phyloP scores from a whole-genome alignment of 2,329 filamentous ascomycete genomes.

The Colletotrichum sp. region DNA sequence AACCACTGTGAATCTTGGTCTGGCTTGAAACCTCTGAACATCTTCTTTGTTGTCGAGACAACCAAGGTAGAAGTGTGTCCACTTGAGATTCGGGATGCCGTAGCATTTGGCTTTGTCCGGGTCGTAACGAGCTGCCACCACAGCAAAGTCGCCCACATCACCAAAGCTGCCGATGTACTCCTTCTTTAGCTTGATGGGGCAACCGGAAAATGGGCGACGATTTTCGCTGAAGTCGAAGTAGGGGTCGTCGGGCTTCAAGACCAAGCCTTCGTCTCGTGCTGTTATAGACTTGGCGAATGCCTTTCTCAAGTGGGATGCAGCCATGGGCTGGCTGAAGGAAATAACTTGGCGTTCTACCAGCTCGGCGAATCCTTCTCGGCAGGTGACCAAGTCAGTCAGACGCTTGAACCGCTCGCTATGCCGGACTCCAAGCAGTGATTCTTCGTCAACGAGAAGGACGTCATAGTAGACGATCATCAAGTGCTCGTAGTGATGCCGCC shows the following conservation, averaged over 20 bases:
- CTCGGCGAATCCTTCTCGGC: constrained; percentile 65
- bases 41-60: constrained; percentile 74
- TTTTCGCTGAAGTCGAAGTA: constrained; percentile 67
- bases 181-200: constrained; percentile 85
- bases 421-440: constrained; percentile 53
- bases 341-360: constrained; percentile 71
- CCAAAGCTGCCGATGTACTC: constrained; percentile 80
- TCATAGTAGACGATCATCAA: constrained; percentile 69
- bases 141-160: constrained; percentile 82
- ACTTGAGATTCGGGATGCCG: constrained; percentile 61
- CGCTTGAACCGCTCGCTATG: constrained; percentile 66
- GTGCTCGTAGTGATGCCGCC: constrained; percentile 55
- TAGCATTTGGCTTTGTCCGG: constrained; percentile 64
- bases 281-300: constrained; percentile 73
- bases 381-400: constrained; percentile 58
- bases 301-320: constrained; percentile 59
- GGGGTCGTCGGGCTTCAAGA: constrained; percentile 80
- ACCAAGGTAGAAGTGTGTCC: constrained; percentile 82
- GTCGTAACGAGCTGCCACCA: constrained; percentile 78
- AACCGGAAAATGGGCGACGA: constrained; percentile 43
- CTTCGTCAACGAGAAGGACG: constrained; percentile 56
- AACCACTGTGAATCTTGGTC: constrained; percentile 69
- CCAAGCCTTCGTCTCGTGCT: constrained; percentile 75
- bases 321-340: constrained; percentile 63
- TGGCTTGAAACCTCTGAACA: constrained; percentile 53